Base-by-base conservation (phyloP, 305 asterid genomes). In the Fraxinus velutina region DNA sequence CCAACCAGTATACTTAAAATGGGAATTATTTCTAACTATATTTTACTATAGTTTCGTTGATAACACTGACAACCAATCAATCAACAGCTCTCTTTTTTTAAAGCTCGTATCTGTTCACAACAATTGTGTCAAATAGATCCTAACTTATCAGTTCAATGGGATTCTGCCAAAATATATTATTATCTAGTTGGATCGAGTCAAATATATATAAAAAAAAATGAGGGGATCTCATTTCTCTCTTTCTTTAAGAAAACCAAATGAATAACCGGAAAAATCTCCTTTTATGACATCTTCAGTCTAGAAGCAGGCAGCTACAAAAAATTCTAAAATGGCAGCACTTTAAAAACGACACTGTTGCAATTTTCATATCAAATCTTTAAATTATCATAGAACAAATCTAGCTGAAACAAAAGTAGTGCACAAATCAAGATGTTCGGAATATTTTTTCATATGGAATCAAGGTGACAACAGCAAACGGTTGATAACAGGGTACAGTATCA, bases 381-480 rank as follows among this genome's bases (percentile, higher is more conserved):
- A 36, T 47, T 13, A 47, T 47, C 57, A 47, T 52, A 52, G 64
- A 5, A n/a, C 64, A 52, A 52, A 3, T 24, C 36, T 29, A 66
- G 34, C 6, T 13, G 36, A 9, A 10, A 24, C 15, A 66, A 66
- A 29, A 21, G 71, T 27, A 82, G 29, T 39, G 19, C 76, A 24
- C 36, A 75, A 75, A 39, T 57, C 36, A 47, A 74, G 32, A 29
- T 57, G 76, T 78, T 62, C 3, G 6, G 15, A 64, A 47, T 2
- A 7, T 42, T 74, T 22, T 47, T 47, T 60, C 66, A 79, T 75
- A 32, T 76, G 74, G 32, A 75, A 68, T 27, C 42, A 37, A 76
- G 75, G 80, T 44, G 19, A 13, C 37, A 4, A 57, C 47, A 29
- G 78, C 66, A 33, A 66, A 37, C 13, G 55, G 68, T 24, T 27